phyloP scores from a whole-genome alignment of 306 rosid genomes.

The Lathyrus sativus region DNA sequence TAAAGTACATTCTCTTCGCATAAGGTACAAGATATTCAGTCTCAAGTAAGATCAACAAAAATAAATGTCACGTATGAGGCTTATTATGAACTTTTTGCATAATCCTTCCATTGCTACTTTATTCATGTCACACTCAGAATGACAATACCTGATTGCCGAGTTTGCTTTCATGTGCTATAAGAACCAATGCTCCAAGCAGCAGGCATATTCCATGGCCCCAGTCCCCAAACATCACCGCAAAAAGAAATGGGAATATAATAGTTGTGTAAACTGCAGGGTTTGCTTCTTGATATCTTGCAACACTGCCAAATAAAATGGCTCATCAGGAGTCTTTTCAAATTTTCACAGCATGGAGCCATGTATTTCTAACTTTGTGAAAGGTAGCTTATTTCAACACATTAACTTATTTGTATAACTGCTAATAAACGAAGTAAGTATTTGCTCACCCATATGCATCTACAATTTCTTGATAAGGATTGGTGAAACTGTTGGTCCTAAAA shows the following conservation, averaged over 20 bases:
- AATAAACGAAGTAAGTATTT: slow-evolving; percentile 29
- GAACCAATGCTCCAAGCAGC: slow-evolving; percentile 89
- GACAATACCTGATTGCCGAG: slow-evolving; percentile 69
- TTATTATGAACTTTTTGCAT: slow-evolving; percentile 10
- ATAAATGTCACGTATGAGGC: slow-evolving; percentile 12
- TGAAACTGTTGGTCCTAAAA: slow-evolving; percentile 86
- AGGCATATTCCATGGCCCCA: slow-evolving; percentile 99
- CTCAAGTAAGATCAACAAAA: slow-evolving; percentile 23
- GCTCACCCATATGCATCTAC: slow-evolving; percentile 99
- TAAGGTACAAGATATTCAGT: neutral
- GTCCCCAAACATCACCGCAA: slow-evolving; percentile 99
- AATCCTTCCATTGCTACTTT: slow-evolving; percentile 32
- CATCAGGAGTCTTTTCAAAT: slow-evolving; percentile 41
- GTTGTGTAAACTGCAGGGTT: slow-evolving; percentile 95
- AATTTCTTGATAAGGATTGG: slow-evolving; percentile 91
- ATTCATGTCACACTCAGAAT: slow-evolving; percentile 25
- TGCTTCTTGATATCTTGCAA: slow-evolving; percentile 96
- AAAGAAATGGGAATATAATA: slow-evolving; percentile 92
- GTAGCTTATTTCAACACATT: slow-evolving; percentile 32
- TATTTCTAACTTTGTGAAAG: slow-evolving; percentile 27
- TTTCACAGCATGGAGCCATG: slow-evolving; percentile 4
- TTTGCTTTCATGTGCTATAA: slow-evolving; percentile 90
- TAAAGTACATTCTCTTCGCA: too few relatives aligned
- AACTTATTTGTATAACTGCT: slow-evolving; percentile 25
- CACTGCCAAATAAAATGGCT: slow-evolving; percentile 63